Evolutionary conservation across 2,329 filamentous ascomycete species (phyloP), one percentile per base, ranked within the genome.

Genomic region (Colletotrichum tanaceti): DNA sequence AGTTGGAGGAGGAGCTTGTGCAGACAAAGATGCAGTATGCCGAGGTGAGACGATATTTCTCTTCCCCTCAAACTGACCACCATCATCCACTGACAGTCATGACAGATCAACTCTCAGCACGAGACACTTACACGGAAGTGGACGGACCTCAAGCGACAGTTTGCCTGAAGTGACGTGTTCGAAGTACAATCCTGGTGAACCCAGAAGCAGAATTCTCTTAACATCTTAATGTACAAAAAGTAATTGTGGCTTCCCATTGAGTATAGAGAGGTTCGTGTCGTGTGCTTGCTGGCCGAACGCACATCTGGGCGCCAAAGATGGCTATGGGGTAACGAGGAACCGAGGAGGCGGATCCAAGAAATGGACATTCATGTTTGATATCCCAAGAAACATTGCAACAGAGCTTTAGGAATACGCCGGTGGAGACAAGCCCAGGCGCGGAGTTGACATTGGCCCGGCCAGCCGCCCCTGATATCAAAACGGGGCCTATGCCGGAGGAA

Each of bases 21-120:
- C 89, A 91, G 77, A 96, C 94, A 1, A 99, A 99, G 86, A 92
- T 99, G 92, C 89, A 89, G 75, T 94, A 94, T 83, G 96, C 96
- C 63, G 93, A 98, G 90, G 95, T 97, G 86, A 84, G 90, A 84
- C 59, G n/a, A 59, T 18, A 49, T 54, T n/a, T 41, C 43, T 47
- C 44, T 9, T 32, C 16, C 58, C 63, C 18, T 35, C 32, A 10
- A 35, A 6, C n/a, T 14, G 58, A 46, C n/a, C 44, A 50, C 28
- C n/a, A 28, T 24, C n/a, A 28, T 24, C 4, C 24, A 16, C 50
- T 63, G 32, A 73, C 43, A 10, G 47, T 24, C 14, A 22, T 28
- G n/a, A 20, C 74, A 93, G 91, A 87, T 93, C 72, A 92, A 91
- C 74, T 82, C 87, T 35, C 82, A 87, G 71, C 88, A 94, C 74